Base-by-base conservation (phyloP, 352 stramenopile genomes). In the Phytophthora fragariaefolia region DNA sequence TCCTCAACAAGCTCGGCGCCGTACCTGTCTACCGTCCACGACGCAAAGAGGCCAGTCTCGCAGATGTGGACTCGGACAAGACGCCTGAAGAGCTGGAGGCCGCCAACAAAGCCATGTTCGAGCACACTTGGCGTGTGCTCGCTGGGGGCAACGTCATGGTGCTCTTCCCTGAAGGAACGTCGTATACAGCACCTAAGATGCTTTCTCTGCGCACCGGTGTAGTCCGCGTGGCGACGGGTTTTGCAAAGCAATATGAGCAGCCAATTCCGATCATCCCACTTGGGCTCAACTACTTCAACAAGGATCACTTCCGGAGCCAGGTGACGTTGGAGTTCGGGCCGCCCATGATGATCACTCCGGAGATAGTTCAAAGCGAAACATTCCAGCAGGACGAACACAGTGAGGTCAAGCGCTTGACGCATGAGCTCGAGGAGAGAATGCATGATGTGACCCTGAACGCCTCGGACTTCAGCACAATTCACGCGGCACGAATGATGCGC, bases 271-370 rank as follows among this genome's bases (percentile, higher is more conserved):
- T 93, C 58, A 66, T 93, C 23, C 85, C 85, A 1, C 59, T 93
- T 1, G 85, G 85, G 2, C 71, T 93, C 42, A 93, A 82, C 53
- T 93, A 93, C 69, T 93, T 93, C 69, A 93, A 91, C 66, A 93
- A 93, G 66, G 79, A 91, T 43, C 84, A 83, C 51, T 93, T 93
- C 58, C 77, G 85, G 40, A 88, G 82, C 56, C 78, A 91, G 62
- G 77, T 91, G 53, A 79, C 82, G 69, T 40, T 93, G 36, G 85
- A 93, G 55, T 93, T 93, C 47, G 85, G 85, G 9, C 76, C 82
- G 13, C 78, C 79, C 10, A 80, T 90, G 55, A 58, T 69, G 27
- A 76, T 93, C 38, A 79, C 71, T 17, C 71, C 71, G 6, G 67
- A 73, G 23, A 82, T 84, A 74, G 78, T 79, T 30, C 72, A 82